Conservation (phyloP, 768 basidiomycete species). For the Polyporus arcularius region DNA sequence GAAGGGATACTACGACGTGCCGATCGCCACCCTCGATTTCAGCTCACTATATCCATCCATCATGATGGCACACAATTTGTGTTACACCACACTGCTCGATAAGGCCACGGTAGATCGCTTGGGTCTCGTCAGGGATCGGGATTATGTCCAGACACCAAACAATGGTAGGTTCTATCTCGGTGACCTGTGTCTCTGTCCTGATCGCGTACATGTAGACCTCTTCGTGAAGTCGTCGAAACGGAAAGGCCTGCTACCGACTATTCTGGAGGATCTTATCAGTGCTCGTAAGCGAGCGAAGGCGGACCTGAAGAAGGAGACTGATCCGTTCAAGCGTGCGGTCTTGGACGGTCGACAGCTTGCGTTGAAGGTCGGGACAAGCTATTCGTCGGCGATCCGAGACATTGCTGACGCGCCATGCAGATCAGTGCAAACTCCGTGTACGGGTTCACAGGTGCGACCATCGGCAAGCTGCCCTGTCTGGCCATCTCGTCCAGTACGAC, state of each 20-base stretch:
- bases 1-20: slow-evolving; percentile 94
- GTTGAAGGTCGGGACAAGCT: slow-evolving; percentile 64
- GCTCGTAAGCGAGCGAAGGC: slow-evolving; percentile 95
- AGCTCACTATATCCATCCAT: slow-evolving; percentile 98
- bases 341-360: slow-evolving; percentile 97
- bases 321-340: slow-evolving; percentile 96
- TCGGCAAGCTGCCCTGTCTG: slow-evolving; percentile 95
- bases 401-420: slow-evolving; percentile 43
- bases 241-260: slow-evolving; percentile 88
- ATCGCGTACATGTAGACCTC: slow-evolving; percentile 56
- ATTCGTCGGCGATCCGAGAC: background rate
- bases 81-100: slow-evolving; percentile 95
- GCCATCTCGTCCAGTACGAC: slow-evolving; percentile 95
- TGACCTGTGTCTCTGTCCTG: background rate
- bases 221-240: slow-evolving; percentile 74
- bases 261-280: slow-evolving; percentile 90
- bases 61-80: slow-evolving; percentile 99
- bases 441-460: slow-evolving; percentile 96
- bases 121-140: slow-evolving; percentile 75
- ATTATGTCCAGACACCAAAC: slow-evolving; percentile 95
- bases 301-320: slow-evolving; percentile 94
- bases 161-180: slow-evolving; percentile 57
- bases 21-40: slow-evolving; percentile 98
- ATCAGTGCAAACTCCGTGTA: slow-evolving; percentile 99
- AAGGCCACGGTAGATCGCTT: slow-evolving; percentile 76